These are phyloP conservation scores for Trametopsis cervina DNA, from an alignment of 768 basidiomycete species.

Conservation along the genomic window DNA sequence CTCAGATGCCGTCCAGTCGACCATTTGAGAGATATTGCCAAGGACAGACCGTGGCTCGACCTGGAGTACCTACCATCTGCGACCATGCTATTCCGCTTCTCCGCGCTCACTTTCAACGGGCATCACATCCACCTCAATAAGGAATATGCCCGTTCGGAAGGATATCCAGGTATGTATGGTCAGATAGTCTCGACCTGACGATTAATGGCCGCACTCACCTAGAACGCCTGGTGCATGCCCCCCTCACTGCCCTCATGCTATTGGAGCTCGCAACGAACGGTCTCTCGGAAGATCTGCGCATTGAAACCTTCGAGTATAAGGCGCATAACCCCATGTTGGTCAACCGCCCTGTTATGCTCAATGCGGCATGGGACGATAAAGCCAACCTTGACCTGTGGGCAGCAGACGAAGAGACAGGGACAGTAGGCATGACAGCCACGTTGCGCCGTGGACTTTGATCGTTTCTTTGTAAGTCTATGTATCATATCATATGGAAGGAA, in stretches of 20 bases:
- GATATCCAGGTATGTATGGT: slow-evolving; percentile 59
- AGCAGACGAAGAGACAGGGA: slow-evolving; percentile 41
- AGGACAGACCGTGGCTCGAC: neutral
- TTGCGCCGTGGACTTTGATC: no score
- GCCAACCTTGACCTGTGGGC: slow-evolving; percentile 47
- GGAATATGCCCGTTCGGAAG: slow-evolving; percentile 64
- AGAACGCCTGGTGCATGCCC: slow-evolving; percentile 85
- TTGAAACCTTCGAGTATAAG: slow-evolving; percentile 59
- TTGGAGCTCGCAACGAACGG: slow-evolving; percentile 53
- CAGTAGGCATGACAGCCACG: slow-evolving; percentile 51
- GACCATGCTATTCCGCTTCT: slow-evolving; percentile 78
- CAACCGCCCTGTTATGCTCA: slow-evolving; percentile 39
- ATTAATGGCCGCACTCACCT: slow-evolving; percentile 1
- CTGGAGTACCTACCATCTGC: slow-evolving; percentile 53
- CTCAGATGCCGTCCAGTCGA: neutral
- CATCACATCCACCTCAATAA: slow-evolving; percentile 82
- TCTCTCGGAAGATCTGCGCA: slow-evolving; percentile 35
- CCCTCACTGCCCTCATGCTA: slow-evolving; percentile 73
- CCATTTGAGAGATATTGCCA: neutral
- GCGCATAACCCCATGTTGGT: slow-evolving; percentile 62
- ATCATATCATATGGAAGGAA: no score
- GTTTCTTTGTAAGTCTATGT: no score
- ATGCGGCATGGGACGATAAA: slow-evolving; percentile 37
- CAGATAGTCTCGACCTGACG: neutral
- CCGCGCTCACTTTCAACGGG: slow-evolving; percentile 80